Percentiles rank a stretch among this genome's conserved stretches.
phyloP scores from a whole-genome alignment of 257 asterid genomes.

The Plantago ovata region DNA sequence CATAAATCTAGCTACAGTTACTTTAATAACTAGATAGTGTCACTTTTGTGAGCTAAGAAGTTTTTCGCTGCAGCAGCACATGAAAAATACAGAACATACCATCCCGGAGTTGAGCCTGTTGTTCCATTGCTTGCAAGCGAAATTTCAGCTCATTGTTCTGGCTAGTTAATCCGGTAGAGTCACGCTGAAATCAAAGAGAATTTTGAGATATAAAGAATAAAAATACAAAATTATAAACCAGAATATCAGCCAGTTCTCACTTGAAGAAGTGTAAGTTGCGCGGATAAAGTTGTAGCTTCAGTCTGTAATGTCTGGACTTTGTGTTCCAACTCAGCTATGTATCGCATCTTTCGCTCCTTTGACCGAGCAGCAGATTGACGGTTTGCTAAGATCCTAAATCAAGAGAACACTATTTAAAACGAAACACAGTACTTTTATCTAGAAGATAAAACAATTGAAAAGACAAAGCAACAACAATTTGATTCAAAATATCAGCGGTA shows the following conservation, averaged over 20 bases:
- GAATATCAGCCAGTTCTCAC: slow-evolving; percentile 31
- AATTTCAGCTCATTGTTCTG: slow-evolving; percentile 70
- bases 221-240: neutral
- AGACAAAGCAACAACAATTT: slow-evolving; percentile 1
- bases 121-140: slow-evolving; percentile 79
- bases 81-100: slow-evolving; percentile 33
- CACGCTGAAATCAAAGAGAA: slow-evolving; percentile 43
- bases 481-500: slow-evolving; percentile 5
- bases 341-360: slow-evolving; percentile 66
- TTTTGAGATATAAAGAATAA: slow-evolving; percentile 3
- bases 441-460: slow-evolving; percentile 5
- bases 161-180: slow-evolving; percentile 53
- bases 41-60: neutral
- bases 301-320: slow-evolving; percentile 77
- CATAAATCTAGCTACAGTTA: neutral
- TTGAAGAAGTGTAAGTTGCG: slow-evolving; percentile 67
- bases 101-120: slow-evolving; percentile 77
- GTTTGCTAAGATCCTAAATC: slow-evolving; percentile 60
- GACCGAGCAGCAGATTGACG: slow-evolving; percentile 82
- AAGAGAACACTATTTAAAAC: slow-evolving; percentile 3
- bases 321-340: slow-evolving; percentile 65
- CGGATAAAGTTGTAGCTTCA: slow-evolving; percentile 72
- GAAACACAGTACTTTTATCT: slow-evolving; percentile 4
- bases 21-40: neutral
- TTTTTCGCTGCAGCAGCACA: neutral